Evolutionary conservation across 129 eudicot species (phyloP), one percentile per base, ranked within the genome.

Genomic region (Centrapalus pauciflorus): DNA sequence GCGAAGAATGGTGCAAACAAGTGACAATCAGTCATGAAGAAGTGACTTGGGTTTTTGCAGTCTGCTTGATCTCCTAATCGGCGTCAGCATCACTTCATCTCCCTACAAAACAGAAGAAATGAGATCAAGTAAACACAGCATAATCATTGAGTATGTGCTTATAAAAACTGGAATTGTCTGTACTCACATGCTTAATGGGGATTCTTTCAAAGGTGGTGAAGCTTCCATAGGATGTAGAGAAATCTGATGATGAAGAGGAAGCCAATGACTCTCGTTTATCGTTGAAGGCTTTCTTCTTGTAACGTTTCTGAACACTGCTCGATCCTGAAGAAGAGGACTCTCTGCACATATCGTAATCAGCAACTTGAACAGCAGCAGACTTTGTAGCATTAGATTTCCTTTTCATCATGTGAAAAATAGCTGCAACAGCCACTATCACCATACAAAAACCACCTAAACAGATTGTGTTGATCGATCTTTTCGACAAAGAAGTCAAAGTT

Each of bases 21-120:
- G 5, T 38, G 74, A 38, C 2, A 23, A 41, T 45, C 24, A n/a
- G 43, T 81, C 80, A 84, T 13, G 84, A 82, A 81, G 90, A 87
- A 55, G 76, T 81, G 66, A 79, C 76, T 52, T 81, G 79, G 38
- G 34, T 88, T 48, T 57, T 88, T 25, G 76, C 72, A 92, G 67
- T 75, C 98, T 83, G 91, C 87, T 92, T 4, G 98, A 92, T 29
- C 98, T 89, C 62, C 98, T 80, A 6, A 92, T 92, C 2, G 96
- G 98, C 6, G 98, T 92, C 77, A 85, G 61, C 19, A 92, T 74
- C 46, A 83, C 91, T 25, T 92, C 96, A 11, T 85, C 98, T 70
- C 90, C 86, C 78, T 73, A 29, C 66, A 64, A 55, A 69, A 74
- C 84, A 88, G 85, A 68, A 55, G 10, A 73, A 73, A 50, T 24